A percentile compares a stretch with the other conserved stretches of the same genome.
These are phyloP conservation scores for Solanum neorickii DNA, from an alignment of 257 asterid species.

Conservation along the genomic window DNA sequence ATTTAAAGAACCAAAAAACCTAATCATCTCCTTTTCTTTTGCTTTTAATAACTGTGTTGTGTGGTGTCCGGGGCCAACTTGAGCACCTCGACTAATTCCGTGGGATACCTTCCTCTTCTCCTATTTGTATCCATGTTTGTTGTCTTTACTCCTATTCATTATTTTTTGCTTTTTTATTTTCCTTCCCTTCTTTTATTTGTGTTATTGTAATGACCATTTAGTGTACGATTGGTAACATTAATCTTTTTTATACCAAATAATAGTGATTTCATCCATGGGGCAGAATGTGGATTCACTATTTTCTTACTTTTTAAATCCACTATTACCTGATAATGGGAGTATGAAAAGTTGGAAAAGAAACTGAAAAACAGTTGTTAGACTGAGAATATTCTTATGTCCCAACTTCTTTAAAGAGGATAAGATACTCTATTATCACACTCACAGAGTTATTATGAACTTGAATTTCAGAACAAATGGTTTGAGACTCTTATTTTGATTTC, in stretches of 20 bases:
- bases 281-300: background rate
- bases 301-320: background rate
- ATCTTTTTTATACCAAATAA: background rate
- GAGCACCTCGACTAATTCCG: background rate
- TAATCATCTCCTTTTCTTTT: conserved; percentile 13
- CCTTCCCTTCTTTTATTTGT: background rate
- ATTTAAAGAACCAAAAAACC: conserved; percentile 6
- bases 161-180: background rate
- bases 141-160: conserved; percentile 1
- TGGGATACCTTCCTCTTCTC: background rate
- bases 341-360: background rate
- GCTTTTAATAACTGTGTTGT: background rate
- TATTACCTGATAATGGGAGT: background rate
- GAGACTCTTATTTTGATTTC: background rate
- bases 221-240: background rate
- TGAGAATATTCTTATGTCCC: background rate
- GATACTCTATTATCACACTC: background rate
- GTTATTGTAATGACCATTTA: background rate
- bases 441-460: background rate
- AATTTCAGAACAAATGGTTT: background rate
- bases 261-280: background rate
- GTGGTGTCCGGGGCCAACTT: background rate
- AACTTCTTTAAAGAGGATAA: background rate
- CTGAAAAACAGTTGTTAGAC: background rate
- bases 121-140: conserved; percentile 3